Base-by-base conservation (phyloP, 208 protist genomes). In the Crithidia thermophila region DNA sequence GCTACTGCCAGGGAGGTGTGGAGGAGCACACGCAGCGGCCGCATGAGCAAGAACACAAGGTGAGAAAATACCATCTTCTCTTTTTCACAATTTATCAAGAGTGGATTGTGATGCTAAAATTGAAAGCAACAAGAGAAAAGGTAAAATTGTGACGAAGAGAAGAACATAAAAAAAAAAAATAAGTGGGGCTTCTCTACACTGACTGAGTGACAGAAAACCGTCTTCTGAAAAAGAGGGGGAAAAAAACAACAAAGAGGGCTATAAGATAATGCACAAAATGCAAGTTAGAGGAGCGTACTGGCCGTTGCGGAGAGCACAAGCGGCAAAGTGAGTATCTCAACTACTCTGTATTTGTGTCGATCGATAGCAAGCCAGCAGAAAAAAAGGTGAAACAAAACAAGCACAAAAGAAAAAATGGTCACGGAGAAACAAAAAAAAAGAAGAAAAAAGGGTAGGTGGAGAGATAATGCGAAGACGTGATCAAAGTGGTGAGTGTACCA, bases 101-200 rank as follows among this genome's bases (percentile, higher is more conserved):
- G 9, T 10, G 7, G 21, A 30, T 4, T 28, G 28, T 30, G 6
- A 21, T 14, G 6, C 4, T 31, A 50, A 50, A 50, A 50, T 3
- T 30, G 23, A 50, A 40, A 42, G 16, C 37, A 39, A 45, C 36
- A 28, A 57, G 6, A 36, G 18, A 36, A 42, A 60, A 43, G 5
- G 37, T 34, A 63, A 63, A 63, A 33, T 51, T 39, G 33, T 51
- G 4, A 51, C 46, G 3, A 30, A 20, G 42, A 10, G 42, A 4
- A 7, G 18, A 21, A 46, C 9, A 10, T 21, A 46, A 21, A n/a
- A 46, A 21, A 46, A 46, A 46, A n/a, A 46, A 7, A 51, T 11
- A 51, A 13, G 6, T n/a, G n/a, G n/a, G n/a, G n/a, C n/a, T n/a
- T n/a, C n/a, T n/a, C n/a, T n/a, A n/a, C n/a, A n/a, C n/a, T 18